phyloP scores from a whole-genome alignment of 345 rosid genomes.

The Geranium brycei region DNA sequence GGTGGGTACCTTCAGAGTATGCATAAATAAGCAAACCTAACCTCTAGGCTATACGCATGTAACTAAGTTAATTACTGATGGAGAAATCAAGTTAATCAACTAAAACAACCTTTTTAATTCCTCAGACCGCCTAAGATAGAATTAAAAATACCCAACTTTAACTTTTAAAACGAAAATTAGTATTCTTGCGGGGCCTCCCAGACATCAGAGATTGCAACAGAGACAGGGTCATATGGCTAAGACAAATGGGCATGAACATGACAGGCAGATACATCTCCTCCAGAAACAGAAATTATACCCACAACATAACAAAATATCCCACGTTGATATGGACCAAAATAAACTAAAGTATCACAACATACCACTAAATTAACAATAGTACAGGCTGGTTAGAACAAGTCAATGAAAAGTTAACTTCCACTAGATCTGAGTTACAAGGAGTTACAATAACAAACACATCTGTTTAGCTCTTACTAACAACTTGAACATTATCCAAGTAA shows the following conservation, averaged over 20 bases:
- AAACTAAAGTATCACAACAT: not conserved
- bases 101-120: not conserved
- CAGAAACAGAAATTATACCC: conserved; percentile 10
- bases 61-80: not conserved
- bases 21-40: not conserved
- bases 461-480: no score
- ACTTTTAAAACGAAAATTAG: not conserved
- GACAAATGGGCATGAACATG: conserved; percentile 10
- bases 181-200: not conserved
- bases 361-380: not conserved
- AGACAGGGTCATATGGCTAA: not conserved
- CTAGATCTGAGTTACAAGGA: not conserved
- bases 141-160: not conserved
- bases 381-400: not conserved
- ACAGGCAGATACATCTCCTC: conserved; percentile 11
- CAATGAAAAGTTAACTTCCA: not conserved
- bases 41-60: not conserved
- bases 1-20: not conserved
- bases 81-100: no score
- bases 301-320: conserved; percentile 9
- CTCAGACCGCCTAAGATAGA: not conserved
- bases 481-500: not conserved
- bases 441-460: no score
- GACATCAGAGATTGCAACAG: not conserved
- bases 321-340: conserved; percentile 3